Base-by-base conservation (phyloP, 257 asterid species). In the Solanum etuberosum region DNA sequence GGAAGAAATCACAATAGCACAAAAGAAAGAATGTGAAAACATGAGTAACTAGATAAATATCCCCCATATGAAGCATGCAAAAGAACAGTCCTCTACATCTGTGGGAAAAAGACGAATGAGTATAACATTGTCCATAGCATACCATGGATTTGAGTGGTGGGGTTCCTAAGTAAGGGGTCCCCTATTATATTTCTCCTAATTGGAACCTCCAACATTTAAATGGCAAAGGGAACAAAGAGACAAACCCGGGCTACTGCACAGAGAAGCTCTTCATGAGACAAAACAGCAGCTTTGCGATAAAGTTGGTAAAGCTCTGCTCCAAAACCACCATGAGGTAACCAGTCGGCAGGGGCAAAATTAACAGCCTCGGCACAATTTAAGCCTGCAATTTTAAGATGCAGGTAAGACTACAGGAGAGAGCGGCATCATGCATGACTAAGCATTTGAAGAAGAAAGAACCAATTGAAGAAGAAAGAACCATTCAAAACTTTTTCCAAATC, bases 291-390 rank as follows among this genome's bases (percentile, higher is more conserved):
- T 92, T 91, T 96, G 89, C 85, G 98, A 88, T 94, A 96, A 85
- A 91, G 94, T 86, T 94, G 94, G 91, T 96, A 96, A 31, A 95
- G 94, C 92, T 96, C 98, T 85, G 98, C 96, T 87, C 99, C 99
- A 91, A 92, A 93, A 88, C 99, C 98, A 85, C 99, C 99, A 91
- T 95, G 95, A 88, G 99, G 99, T 83, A 95, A 91, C 99, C 99
- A 96, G 90, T 96, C 99, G 86, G 98, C 98, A 90, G 99, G 98
- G 68, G 99, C 99, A 89, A 96, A 96, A 91, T 96, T 96, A 89
- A 96, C 99, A 80, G 99, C 99, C 94, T 96, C 99, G 8, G 99
- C 99, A 92, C 99, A 96, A 87, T 96, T 96, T 90, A 96, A 90
- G 84, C 99, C 99, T 96, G 92, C 76, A 86, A 89, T 74, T 86